phyloP scores from a whole-genome alignment of 1,284 basidiomycete species.

The Peniophora sp. region DNA sequence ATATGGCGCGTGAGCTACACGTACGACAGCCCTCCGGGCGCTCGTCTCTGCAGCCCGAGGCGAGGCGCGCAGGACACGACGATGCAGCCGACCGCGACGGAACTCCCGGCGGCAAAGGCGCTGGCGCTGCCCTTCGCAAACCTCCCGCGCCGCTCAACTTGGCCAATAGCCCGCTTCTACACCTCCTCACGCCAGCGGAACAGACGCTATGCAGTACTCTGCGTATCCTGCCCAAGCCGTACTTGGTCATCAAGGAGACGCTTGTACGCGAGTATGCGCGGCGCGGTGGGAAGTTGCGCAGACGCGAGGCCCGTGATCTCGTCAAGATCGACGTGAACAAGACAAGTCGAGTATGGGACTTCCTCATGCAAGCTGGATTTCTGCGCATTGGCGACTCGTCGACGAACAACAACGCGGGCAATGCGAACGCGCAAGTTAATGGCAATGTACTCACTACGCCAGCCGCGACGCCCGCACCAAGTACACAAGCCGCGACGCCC shows the following conservation, averaged over 20 bases:
- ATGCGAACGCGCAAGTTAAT: background rate
- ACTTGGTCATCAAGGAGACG: constrained; percentile 88
- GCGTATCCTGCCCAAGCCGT: constrained; percentile 87
- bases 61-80: constrained; percentile 43
- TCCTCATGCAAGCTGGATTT: constrained; percentile 72
- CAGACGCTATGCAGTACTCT: constrained; percentile 83
- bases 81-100: constrained; percentile 52
- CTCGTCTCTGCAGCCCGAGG: constrained; percentile 50
- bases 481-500: background rate
- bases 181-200: constrained; percentile 81
- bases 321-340: constrained; percentile 92
- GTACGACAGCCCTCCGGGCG: constrained; percentile 45
- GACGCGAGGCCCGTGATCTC: constrained; percentile 80
- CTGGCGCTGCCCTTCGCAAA: constrained; percentile 27
- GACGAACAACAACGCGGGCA: background rate
- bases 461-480: too few species aligned
- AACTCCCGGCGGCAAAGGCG: constrained; percentile 38
- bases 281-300: constrained; percentile 78
- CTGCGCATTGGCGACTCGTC: constrained; percentile 38
- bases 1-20: constrained; percentile 47
- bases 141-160: constrained; percentile 75
- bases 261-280: constrained; percentile 87
- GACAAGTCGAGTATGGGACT: constrained; percentile 85
- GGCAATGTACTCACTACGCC: too few species aligned
- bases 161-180: constrained; percentile 78